phyloP scores from a whole-genome alignment of 352 stramenopile genomes.

The Thraustotheca clavata region DNA sequence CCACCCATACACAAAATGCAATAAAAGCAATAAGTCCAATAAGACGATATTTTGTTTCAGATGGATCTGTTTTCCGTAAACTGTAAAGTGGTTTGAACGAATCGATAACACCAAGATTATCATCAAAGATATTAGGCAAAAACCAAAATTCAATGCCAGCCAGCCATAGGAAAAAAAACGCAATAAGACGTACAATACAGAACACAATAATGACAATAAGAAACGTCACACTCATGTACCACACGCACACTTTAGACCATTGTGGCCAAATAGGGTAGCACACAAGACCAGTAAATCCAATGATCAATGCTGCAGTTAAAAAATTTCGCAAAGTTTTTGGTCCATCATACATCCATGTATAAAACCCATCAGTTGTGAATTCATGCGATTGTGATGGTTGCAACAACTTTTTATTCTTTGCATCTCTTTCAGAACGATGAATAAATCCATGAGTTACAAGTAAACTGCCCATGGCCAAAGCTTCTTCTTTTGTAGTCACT shows the following conservation, averaged over 20 bases:
- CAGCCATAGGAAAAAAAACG: conserved; percentile 96
- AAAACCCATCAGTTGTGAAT: conserved; percentile 95
- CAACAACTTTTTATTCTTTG: conserved; percentile 82
- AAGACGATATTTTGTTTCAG: conserved; percentile 93
- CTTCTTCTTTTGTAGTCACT: conserved; percentile 62
- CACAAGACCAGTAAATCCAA: conserved; percentile 95
- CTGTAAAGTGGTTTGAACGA: conserved; percentile 97
- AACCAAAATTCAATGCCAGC: conserved; percentile 97
- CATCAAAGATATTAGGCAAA: conserved; percentile 98
- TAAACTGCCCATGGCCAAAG: conserved; percentile 54
- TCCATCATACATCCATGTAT: conserved; percentile 99
- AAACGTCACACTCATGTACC: conserved; percentile 98
- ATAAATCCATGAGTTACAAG: conserved; percentile 79
- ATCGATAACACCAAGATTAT: conserved; percentile 95
- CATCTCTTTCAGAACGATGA: conserved; percentile 78
- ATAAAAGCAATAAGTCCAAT: conserved; percentile 88
- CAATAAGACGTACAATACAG: conserved; percentile 89
- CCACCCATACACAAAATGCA: conserved; percentile 96
- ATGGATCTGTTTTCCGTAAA: conserved; percentile 64
- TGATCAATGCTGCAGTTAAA: conserved; percentile 94
- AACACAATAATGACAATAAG: conserved; percentile 98
- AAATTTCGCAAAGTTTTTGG: conserved; percentile 97
- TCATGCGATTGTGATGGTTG: conserved; percentile 77
- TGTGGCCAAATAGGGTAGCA: conserved; percentile 99
- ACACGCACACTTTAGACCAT: conserved; percentile 96